These are phyloP conservation scores for Lipomyces spencermartinsiae DNA, from an alignment of 805 yeast species.

Conservation along the genomic window DNA sequence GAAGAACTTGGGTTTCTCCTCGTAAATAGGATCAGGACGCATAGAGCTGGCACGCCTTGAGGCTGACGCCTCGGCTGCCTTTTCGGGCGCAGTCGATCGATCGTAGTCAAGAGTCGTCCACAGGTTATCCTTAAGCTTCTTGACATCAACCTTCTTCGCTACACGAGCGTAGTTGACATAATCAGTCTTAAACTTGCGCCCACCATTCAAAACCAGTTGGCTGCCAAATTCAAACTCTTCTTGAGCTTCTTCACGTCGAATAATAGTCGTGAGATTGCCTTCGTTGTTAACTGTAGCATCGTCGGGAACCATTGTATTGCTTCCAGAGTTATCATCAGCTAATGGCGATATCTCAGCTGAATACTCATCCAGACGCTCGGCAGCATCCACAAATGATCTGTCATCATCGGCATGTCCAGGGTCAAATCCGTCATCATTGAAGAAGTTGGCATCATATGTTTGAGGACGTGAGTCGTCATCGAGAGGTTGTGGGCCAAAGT, in stretches of 20 bases:
- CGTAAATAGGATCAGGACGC: constrained; percentile 19
- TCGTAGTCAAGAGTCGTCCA: constrained; percentile 59
- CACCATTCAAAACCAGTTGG: constrained; percentile 29
- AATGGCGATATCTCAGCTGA: constrained; percentile 5
- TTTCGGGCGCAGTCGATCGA: constrained; percentile 28
- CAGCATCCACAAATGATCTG: constrained; percentile 25
- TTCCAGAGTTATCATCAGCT: background rate
- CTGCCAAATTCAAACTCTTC: constrained; percentile 38
- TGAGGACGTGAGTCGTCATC: constrained; percentile 14
- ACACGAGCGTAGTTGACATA: constrained; percentile 66
- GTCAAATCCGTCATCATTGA: constrained; percentile 50
- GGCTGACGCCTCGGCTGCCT: constrained; percentile 45
- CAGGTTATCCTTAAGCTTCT: constrained; percentile 70
- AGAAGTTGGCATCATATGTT: constrained; percentile 41
- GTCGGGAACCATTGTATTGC: background rate
- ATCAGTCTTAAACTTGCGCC: constrained; percentile 38
- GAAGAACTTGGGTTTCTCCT: constrained; percentile 43
- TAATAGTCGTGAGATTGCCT: constrained; percentile 22
- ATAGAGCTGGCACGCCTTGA: constrained; percentile 41
- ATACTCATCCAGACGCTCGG: constrained; percentile 16
- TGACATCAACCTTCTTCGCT: constrained; percentile 82
- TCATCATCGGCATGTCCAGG: constrained; percentile 46
- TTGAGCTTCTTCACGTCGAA: constrained; percentile 21
- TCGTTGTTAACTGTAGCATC: background rate
- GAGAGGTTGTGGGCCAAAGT: background rate